Base-by-base conservation (phyloP, 2,329 filamentous ascomycete genomes). In the Alternaria panax region DNA sequence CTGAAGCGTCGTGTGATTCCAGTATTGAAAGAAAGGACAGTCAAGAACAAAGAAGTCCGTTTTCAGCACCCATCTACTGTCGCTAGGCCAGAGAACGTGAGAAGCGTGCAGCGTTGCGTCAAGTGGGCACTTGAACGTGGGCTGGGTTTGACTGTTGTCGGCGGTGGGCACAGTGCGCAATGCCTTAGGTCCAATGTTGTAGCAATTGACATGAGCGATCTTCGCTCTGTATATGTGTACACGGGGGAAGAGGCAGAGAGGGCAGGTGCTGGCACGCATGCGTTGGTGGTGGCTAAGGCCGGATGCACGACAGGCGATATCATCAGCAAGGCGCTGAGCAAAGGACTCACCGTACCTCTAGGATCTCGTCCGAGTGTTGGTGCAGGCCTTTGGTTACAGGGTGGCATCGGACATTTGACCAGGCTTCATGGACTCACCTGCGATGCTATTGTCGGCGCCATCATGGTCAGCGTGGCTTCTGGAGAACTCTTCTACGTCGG, bases 331-430 rank as follows among this genome's bases (percentile, higher is more conserved):
- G 67, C 84, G 36, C 83, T 83, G 79, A 74, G 57, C 1, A 77
- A 63, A 0, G 84, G 82, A 2, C 1, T 89, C 53, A 85, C 83
- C 55, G 82, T 90, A 2, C 87, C 87, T 0, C 71, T 90, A 3
- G 88, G 87, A 2, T 71, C 85, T 25, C 85, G 87, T 6, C 87
- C 87, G 62, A 89, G 86, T 63, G 86, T 90, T 25, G 87, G 88
- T 3, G 83, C 85, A 0, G 88, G 88, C 0, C 65, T 87, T 14
- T 89, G 86, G 86, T 78, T 90, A 46, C 87, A 90, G 78, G 88
- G 88, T 40, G 87, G 87, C 52, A 87, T 90, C 48, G 87, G 87
- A 2, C 86, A 88, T 63, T 76, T 88, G n/a, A 68, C 83, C 34
- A 80, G 87, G 58, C 54, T 80, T 8, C 73, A 87, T 62, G 87